A percentile compares a stretch with the other conserved stretches of the same genome.
These are phyloP conservation scores for Mikania micrantha DNA, from an alignment of 129 eudicot species.

Conservation along the genomic window DNA sequence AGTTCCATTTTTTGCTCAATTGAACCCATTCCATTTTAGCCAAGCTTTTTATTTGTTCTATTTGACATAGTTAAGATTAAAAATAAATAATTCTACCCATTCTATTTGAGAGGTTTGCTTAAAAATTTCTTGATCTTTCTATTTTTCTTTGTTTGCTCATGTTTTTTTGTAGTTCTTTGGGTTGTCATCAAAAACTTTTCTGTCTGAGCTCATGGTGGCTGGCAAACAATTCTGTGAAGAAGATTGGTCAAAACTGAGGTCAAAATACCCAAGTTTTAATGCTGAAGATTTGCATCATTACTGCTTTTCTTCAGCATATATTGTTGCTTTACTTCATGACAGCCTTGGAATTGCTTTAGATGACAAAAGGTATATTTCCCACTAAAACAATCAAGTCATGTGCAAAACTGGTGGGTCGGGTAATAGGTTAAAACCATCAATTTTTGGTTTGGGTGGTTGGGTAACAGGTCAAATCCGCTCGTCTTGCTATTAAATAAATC, in stretches of 20 bases:
- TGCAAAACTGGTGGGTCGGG: neutral
- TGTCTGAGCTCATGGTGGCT: slow-evolving; percentile 62
- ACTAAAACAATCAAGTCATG: neutral
- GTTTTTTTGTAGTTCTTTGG: slow-evolving; percentile 60
- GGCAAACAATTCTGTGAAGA: slow-evolving; percentile 81
- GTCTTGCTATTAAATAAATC: neutral
- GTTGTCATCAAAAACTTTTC: slow-evolving; percentile 46
- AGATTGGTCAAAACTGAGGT: slow-evolving; percentile 66
- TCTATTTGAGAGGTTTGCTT: neutral
- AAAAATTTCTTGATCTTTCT: slow-evolving; percentile 2
- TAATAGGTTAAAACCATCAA: neutral
- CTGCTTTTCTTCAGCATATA: slow-evolving; percentile 93
- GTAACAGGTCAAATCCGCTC: neutral
- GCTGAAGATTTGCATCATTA: slow-evolving; percentile 75
- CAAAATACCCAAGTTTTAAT: slow-evolving; percentile 37
- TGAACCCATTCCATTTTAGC: neutral
- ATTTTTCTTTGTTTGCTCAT: slow-evolving; percentile 3
- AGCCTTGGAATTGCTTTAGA: slow-evolving; percentile 75
- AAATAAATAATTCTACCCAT: neutral
- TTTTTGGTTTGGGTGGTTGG: neutral
- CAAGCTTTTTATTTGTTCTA: neutral
- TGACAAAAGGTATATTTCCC: slow-evolving; percentile 54
- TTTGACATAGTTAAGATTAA: neutral
- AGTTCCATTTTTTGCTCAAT: neutral
- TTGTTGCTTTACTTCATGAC: slow-evolving; percentile 91